phyloP scores from a whole-genome alignment of 176 grass and related monocot species.

The Aegilops longissima region DNA sequence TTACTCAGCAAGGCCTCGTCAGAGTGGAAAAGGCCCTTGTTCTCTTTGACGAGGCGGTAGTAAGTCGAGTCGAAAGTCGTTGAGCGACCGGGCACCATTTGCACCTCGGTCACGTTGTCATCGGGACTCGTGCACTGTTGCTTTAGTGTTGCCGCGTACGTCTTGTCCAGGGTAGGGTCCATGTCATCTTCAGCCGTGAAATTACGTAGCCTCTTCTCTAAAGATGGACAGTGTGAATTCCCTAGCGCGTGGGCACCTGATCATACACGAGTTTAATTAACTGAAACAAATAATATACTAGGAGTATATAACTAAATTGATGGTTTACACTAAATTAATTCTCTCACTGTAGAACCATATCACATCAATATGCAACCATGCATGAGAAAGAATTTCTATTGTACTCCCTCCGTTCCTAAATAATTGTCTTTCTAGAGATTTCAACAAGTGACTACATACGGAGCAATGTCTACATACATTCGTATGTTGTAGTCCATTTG shows the following conservation, averaged over 20 bases:
- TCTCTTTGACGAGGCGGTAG: conserved; percentile 44
- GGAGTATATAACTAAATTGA: too few relatives aligned
- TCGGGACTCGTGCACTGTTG: conserved; percentile 20
- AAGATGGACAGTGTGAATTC: conserved; percentile 67
- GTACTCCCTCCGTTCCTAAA: too few relatives aligned
- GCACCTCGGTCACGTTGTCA: conserved; percentile 58
- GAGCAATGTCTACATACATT: too few relatives aligned
- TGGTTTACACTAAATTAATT: too few relatives aligned
- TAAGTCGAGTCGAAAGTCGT: conserved; percentile 61
- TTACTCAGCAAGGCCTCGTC: conserved; percentile 66
- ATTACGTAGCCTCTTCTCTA: conserved; percentile 55
- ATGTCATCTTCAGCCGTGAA: conserved; percentile 39
- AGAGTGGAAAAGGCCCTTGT: conserved; percentile 61
- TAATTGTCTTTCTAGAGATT: too few relatives aligned
- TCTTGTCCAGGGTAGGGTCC: conserved; percentile 54
- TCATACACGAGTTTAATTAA: not conserved
- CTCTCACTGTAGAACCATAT: too few relatives aligned
- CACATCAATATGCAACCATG: too few relatives aligned
- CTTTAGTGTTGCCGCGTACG: conserved; percentile 31
- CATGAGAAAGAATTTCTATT: too few relatives aligned
- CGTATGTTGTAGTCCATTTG: too few relatives aligned
- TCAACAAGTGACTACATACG: too few relatives aligned
- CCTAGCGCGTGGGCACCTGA: conserved; percentile 70
- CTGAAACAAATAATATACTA: not conserved
- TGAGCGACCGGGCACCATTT: conserved; percentile 79